Base-by-base conservation (phyloP, 1,284 basidiomycete genomes). In the Pseudozyma tsukubaensis region DNA sequence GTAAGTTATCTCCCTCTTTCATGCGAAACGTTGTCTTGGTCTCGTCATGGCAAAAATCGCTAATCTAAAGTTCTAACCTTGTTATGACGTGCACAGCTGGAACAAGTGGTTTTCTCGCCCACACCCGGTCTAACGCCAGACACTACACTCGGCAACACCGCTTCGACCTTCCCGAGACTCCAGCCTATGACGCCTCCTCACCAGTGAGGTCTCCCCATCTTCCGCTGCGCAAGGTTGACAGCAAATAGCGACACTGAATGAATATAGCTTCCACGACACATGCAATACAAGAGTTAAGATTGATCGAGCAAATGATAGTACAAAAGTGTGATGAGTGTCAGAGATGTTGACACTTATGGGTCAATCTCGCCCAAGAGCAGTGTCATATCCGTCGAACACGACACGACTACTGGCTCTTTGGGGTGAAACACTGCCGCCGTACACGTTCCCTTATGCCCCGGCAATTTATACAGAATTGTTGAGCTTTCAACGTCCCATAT, bases 381-480 rank as follows among this genome's bases (percentile, higher is more conserved):
- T 10, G 78, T 83, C 65, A 65, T 67, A 50, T 83, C 82, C 7
- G 79, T 80, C 16, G 79, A 82, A 18, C 67, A 52, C 9, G 78
- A 78, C 11, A 82, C 73, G 10, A 83, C 73, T 54, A 85, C 78
- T 4, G 83, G 82, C 59, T 84, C 83, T 21, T 51, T 69, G 1
- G 83, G 83, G 68, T 85, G 83, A 48, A 83, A 73, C n/a, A 74
- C 76, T 11, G 79, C 79, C 1, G 81, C 79, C 1, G 83, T 85
- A 45, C 79, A 81, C 1, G 83, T 83, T 4, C 83, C 83, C 58
- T 71, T 76, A 56, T 85, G 83, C 4, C 83, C 83, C 3, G 83
- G 83, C 21, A 85, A 65, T 61, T 84, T 84, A 67, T 81, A 83
- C 43, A 82, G 50, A 6, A 83, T 78, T 16, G 69, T 60, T 35